Conservation (phyloP, 1,284 basidiomycete species). For the Hemileia vastatrix region DNA sequence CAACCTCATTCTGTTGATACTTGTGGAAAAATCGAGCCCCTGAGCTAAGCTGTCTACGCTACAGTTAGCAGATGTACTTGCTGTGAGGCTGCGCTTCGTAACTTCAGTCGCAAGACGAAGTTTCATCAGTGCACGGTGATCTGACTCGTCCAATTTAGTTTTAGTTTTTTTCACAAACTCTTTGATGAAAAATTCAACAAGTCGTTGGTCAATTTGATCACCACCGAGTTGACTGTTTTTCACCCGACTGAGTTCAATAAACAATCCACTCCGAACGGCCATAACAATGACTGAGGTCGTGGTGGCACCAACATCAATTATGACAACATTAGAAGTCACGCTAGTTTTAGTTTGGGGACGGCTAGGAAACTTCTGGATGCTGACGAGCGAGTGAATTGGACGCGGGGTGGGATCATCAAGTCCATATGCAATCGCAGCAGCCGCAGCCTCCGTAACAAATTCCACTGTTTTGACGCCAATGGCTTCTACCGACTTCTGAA, state of each 20-base stretch:
- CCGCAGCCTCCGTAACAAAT: constrained; percentile 72
- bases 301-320: constrained; percentile 55
- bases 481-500: constrained; percentile 46
- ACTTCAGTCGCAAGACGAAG: constrained; percentile 85
- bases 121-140: constrained; percentile 85
- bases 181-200: constrained; percentile 85
- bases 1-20: constrained; percentile 89
- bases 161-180: constrained; percentile 98
- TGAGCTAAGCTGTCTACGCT: constrained; percentile 87
- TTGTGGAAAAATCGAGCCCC: constrained; percentile 79
- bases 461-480: constrained; percentile 73
- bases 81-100: constrained; percentile 85
- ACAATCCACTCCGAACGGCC: constrained; percentile 51
- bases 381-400: constrained; percentile 49
- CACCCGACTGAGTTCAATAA: constrained; percentile 50
- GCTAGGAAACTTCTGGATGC: too few species aligned
- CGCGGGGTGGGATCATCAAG: constrained; percentile 39
- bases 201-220: constrained; percentile 64
- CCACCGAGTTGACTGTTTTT: constrained; percentile 51
- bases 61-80: constrained; percentile 77
- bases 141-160: constrained; percentile 42
- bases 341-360: too few species aligned
- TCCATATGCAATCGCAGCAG: constrained; percentile 55
- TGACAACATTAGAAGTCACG: constrained; percentile 46
- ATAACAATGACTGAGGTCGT: constrained; percentile 50